Evolutionary conservation across 2,329 filamentous ascomycete species (phyloP).

Genomic region (Ophiosphaerella narmari): DNA sequence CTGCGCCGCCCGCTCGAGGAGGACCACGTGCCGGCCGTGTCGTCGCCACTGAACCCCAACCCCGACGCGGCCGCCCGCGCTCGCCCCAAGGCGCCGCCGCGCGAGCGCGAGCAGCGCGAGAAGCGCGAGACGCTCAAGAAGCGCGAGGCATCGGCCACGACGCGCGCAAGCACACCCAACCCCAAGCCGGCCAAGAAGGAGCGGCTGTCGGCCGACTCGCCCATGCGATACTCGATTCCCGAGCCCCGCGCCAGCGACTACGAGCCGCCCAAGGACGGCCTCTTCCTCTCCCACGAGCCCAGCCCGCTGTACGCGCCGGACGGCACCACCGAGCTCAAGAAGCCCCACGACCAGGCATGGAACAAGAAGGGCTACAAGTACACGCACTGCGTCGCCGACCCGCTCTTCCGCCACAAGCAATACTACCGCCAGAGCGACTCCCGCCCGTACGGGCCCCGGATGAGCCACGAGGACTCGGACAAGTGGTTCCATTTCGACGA

Average conservation of each 20-base stretch:
- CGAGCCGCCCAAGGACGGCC: slow-evolving; percentile 54
- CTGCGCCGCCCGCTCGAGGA: slow-evolving; percentile 71
- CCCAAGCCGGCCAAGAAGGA: slow-evolving; percentile 46
- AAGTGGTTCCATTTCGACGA: slow-evolving; percentile 80
- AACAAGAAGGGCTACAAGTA: slow-evolving; percentile 81
- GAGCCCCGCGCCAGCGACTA: slow-evolving; percentile 55
- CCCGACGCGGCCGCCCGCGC: slow-evolving; percentile 54
- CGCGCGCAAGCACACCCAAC: slow-evolving; percentile 47
- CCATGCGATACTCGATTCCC: slow-evolving; percentile 57
- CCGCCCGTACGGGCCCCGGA: slow-evolving; percentile 78
- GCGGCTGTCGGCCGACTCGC: slow-evolving; percentile 47
- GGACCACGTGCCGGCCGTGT: slow-evolving; percentile 70
- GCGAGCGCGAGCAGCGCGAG: slow-evolving; percentile 53
- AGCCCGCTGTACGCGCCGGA: slow-evolving; percentile 50
- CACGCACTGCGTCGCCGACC: slow-evolving; percentile 87
- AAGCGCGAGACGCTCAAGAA: slow-evolving; percentile 60
- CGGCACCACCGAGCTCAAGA: slow-evolving; percentile 50
- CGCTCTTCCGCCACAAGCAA: slow-evolving; percentile 80
- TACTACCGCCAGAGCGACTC: slow-evolving; percentile 90
- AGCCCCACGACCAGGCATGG: slow-evolving; percentile 60
- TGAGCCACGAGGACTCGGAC: slow-evolving; percentile 92
- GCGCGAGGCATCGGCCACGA: slow-evolving; percentile 52
- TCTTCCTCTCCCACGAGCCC: slow-evolving; percentile 55
- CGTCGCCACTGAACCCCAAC: slow-evolving; percentile 73
- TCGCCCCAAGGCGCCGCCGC: slow-evolving; percentile 46